phyloP scores from a whole-genome alignment of 148 eudicot genomes.

The Cornus controversa region DNA sequence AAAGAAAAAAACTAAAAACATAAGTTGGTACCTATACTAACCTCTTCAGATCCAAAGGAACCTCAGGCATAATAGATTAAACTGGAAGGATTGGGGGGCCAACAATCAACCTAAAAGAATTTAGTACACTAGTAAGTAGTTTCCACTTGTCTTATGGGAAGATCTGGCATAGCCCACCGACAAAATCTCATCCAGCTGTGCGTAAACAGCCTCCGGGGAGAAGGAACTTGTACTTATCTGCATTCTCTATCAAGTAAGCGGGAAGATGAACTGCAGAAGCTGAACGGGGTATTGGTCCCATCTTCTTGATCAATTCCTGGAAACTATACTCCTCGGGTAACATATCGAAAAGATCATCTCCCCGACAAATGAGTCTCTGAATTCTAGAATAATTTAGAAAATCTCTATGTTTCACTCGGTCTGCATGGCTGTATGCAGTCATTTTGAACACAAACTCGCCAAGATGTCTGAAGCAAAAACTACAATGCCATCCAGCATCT shows the following conservation, averaged over 20 bases:
- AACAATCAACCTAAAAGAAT: neutral
- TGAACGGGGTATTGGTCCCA: constrained; percentile 73
- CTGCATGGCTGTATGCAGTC: constrained; percentile 94
- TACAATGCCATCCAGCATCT: constrained; percentile 94
- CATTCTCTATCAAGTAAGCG: constrained; percentile 65
- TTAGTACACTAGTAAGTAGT: neutral
- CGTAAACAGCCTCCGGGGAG: constrained; percentile 90
- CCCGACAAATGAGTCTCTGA: constrained; percentile 59
- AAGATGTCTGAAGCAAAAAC: constrained; percentile 73
- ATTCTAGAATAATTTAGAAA: constrained; percentile 56
- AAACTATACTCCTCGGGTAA: constrained; percentile 87
- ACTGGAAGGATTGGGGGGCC: neutral
- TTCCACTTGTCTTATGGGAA: neutral
- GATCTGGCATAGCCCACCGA: too few species aligned
- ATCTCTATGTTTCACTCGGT: constrained; percentile 59
- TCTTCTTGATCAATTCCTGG: constrained; percentile 63
- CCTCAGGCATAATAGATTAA: neutral
- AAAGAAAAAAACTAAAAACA: neutral
- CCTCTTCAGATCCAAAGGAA: too few species aligned
- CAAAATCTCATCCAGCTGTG: constrained; percentile 17
- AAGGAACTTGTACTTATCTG: constrained; percentile 67
- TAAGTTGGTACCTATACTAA: neutral
- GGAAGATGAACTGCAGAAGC: constrained; percentile 79
- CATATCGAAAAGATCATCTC: constrained; percentile 86
- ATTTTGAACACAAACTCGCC: constrained; percentile 77